Evolutionary conservation across 345 rosid genomes (phyloP), one percentile per base, ranked within the genome.

Genomic region (Cardiospermum halicacabum): DNA sequence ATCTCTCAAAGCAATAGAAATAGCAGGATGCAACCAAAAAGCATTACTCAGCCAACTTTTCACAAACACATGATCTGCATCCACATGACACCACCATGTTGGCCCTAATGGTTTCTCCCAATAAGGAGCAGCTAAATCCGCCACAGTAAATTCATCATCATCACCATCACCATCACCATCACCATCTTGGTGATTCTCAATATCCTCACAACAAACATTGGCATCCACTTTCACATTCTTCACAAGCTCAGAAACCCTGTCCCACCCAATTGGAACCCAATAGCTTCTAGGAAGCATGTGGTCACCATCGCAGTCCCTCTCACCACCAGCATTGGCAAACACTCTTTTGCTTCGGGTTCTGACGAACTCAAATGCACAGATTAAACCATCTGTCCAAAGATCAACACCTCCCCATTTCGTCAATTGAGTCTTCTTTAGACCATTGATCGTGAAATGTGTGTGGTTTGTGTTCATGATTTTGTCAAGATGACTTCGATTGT

Each of bases 21-120:
- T 67, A 56, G 85, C 89, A 31, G 87, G 89, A 78, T 86, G 92
- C 42, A 82, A 54, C 89, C 92, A 84, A 11, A 51, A 75, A 13
- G 82, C 85, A 43, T 69, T 70, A 67, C 65, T 80, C 68, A 86
- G 56, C 92, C 89, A 86, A 24, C 63, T 58, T 16, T 45, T 56
- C 18, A 86, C 43, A 9, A 62, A 68, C 16, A 57, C 87, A 66
- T 86, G 83, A 37, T 51, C 77, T 13, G 89, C 84, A 32, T 65
- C 78, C 0, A 86, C 75, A 58, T 86, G 85, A 58, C 87, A 83
- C 92, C 89, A 84, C 89, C 92, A 86, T 0, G 87, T 83, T 5
- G 87, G 89, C 30, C 92, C 89, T 0, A 75, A 69, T 5, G 84
- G 80, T 53, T 77, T 49, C 75, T 81, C 84, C 85, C 82, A 78